phyloP scores from a whole-genome alignment of 257 asterid species.

The Cruciata laevipes region DNA sequence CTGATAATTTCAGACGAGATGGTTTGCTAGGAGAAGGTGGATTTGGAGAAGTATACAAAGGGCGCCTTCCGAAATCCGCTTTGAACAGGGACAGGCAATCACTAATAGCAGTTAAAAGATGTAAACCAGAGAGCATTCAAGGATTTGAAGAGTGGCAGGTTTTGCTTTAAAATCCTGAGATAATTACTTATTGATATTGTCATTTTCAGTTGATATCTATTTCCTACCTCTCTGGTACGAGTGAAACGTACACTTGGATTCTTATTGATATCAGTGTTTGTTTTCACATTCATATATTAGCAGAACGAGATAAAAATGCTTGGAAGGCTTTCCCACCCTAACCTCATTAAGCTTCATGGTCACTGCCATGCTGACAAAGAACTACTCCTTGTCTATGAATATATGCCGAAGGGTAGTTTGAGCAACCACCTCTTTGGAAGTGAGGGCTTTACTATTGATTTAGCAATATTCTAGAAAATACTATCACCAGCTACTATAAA shows the following conservation, averaged over 20 bases:
- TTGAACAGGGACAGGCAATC: slow-evolving; percentile 33
- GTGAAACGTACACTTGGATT: not conserved
- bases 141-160: slow-evolving; percentile 77
- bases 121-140: slow-evolving; percentile 49
- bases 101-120: slow-evolving; percentile 61
- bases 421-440: slow-evolving; percentile 91
- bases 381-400: slow-evolving; percentile 74
- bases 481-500: not conserved
- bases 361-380: slow-evolving; percentile 64
- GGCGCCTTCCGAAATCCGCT: slow-evolving; percentile 50
- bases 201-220: too few relatives aligned
- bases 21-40: slow-evolving; percentile 77
- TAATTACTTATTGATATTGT: too few relatives aligned
- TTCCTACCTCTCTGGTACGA: not conserved
- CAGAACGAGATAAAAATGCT: slow-evolving; percentile 73
- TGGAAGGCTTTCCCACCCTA: slow-evolving; percentile 70
- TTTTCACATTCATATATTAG: slow-evolving; percentile 15
- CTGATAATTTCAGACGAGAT: slow-evolving; percentile 59
- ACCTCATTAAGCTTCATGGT: slow-evolving; percentile 70
- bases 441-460: slow-evolving; percentile 26
- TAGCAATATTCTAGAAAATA: not conserved
- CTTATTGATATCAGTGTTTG: not conserved
- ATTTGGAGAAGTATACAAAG: slow-evolving; percentile 71
- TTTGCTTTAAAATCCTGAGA: not conserved
- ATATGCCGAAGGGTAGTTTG: slow-evolving; percentile 83